These are phyloP conservation scores for Populus trichocarpa DNA, from an alignment of 441 rosid genomes.

Conservation along the genomic window DNA sequence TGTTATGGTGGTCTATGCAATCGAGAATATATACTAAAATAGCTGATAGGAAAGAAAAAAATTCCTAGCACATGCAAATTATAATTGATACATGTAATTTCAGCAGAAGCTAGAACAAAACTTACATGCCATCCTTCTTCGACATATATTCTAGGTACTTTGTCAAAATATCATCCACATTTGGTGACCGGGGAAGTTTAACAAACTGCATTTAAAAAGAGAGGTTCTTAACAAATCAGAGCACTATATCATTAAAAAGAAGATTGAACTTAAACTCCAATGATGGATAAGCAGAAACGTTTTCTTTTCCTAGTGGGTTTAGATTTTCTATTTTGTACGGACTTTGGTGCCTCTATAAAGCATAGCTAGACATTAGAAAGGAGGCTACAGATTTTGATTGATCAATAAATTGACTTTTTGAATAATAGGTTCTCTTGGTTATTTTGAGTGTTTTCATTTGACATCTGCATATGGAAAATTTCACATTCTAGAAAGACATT, in stretches of 20 bases:
- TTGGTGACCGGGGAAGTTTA: constrained; percentile 91
- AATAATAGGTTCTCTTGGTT: not conserved
- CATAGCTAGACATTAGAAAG: not conserved
- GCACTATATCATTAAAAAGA: constrained; percentile 5
- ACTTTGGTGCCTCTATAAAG: not conserved
- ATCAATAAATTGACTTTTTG: not conserved
- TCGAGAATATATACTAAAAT: not conserved
- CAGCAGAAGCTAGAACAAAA: constrained; percentile 8
- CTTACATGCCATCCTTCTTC: constrained; percentile 91
- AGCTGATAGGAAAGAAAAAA: not conserved
- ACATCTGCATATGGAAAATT: not conserved
- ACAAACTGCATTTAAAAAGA: constrained; percentile 58
- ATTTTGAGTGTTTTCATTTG: not conserved
- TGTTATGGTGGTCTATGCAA: not conserved
- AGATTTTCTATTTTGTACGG: not conserved
- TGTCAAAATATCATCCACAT: constrained; percentile 77
- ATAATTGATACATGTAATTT: constrained; percentile 6
- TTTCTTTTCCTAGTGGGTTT: not conserved
- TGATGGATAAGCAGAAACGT: not conserved
- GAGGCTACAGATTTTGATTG: not conserved
- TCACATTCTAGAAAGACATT: not conserved
- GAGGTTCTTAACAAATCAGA: constrained; percentile 6
- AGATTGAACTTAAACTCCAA: not conserved
- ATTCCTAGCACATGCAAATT: not conserved
- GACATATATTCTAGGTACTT: constrained; percentile 80